Conservation (phyloP, 2,329 filamentous ascomycete species). For the Pseudogymnoascus pannorum region DNA sequence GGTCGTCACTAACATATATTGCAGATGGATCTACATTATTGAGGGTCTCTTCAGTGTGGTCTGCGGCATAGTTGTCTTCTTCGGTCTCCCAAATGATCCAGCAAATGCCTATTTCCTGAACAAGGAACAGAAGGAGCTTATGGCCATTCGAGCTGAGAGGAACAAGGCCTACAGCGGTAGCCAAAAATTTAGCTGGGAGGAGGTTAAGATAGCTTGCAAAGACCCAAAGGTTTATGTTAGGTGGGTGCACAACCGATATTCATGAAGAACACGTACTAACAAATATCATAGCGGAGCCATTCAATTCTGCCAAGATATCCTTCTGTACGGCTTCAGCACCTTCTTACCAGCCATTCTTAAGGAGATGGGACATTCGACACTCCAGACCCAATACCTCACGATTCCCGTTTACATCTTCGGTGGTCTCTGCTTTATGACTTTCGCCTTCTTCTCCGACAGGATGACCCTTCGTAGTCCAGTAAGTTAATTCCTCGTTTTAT, state of each 20-base stretch:
- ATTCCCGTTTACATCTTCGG: conserved; percentile 43
- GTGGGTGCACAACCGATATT: not conserved
- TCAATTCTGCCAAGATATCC: not conserved
- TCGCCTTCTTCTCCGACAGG: conserved; percentile 41
- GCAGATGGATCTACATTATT: conserved; percentile 35
- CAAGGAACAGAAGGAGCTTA: conserved; percentile 40
- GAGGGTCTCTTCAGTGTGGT: conserved; percentile 40
- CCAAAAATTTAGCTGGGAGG: conserved; percentile 41
- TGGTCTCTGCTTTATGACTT: conserved; percentile 37
- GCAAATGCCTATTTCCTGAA: conserved; percentile 40
- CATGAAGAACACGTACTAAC: not conserved
- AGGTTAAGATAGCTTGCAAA: conserved; percentile 38
- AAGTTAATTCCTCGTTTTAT: not conserved
- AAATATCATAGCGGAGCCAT: conserved; percentile 7
- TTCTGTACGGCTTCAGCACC: conserved; percentile 30
- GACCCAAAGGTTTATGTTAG: conserved; percentile 36
- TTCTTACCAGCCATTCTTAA: conserved; percentile 37
- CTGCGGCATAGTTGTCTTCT: conserved; percentile 36
- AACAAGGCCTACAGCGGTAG: conserved; percentile 41
- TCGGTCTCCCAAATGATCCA: conserved; percentile 38
- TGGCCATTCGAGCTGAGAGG: conserved; percentile 39
- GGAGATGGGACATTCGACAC: conserved; percentile 33
- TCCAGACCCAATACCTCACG: conserved; percentile 34
- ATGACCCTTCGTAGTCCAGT: conserved; percentile 17
- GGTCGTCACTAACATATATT: not conserved